Evolutionary conservation across 1,284 basidiomycete genomes (phyloP).

Genomic region (Mycosarcoma mackinlayi): DNA sequence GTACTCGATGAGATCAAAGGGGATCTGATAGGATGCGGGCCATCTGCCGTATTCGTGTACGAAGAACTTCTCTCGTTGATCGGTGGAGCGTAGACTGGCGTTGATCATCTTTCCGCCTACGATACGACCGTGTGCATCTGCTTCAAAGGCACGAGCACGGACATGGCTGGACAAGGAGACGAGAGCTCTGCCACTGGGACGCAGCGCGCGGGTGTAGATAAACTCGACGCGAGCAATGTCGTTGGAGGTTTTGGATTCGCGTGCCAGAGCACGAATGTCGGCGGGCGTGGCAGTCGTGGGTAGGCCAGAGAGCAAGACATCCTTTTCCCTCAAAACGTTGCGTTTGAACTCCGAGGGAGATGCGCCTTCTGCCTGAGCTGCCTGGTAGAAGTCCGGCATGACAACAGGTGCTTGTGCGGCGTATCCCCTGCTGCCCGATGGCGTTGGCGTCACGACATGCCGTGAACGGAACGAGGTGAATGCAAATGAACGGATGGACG

Average conservation of each 20-base stretch:
- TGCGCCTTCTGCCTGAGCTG: conserved; percentile 1
- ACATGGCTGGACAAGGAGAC: conserved; percentile 20
- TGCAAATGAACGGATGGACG: background rate
- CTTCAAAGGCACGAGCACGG: conserved; percentile 20
- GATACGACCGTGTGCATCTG: conserved; percentile 16
- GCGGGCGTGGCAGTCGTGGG: conserved; percentile 32
- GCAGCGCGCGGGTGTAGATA: conserved; percentile 24
- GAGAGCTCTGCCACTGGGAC: conserved; percentile 27
- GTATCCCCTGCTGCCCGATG: conserved; percentile 7
- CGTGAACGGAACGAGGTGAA: background rate
- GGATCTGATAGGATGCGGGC: conserved; percentile 19
- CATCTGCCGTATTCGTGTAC: conserved; percentile 13
- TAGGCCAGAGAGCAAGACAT: conserved; percentile 26
- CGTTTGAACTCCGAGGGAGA: background rate
- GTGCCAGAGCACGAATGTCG: conserved; percentile 31
- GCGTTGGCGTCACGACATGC: background rate
- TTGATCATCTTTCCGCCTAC: conserved; percentile 28
- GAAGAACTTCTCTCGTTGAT: conserved; percentile 1
- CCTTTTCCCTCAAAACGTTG: conserved; percentile 6
- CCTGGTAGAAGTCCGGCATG: background rate
- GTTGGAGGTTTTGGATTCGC: conserved; percentile 15
- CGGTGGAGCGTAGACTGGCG: conserved; percentile 3
- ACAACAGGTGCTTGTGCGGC: background rate
- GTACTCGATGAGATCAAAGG: conserved; percentile 44
- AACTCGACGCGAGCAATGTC: conserved; percentile 37